These are phyloP conservation scores for Diatrype stigma DNA, from an alignment of 2,329 filamentous ascomycete species.

Conservation along the genomic window DNA sequence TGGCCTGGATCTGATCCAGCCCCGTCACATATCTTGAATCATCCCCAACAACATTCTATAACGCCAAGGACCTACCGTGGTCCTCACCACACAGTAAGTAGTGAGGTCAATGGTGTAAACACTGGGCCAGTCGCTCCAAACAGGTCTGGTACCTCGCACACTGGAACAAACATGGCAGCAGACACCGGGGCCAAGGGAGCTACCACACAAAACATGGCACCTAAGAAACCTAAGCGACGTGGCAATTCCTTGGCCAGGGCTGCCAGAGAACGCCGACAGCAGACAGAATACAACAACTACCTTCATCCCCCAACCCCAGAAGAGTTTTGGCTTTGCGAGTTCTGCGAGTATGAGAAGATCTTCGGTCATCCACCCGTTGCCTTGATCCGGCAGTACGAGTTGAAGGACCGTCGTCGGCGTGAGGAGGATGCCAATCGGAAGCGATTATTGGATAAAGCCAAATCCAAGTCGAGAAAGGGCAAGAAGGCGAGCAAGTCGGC, in stretches of 20 bases:
- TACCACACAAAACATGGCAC: conserved; percentile 31
- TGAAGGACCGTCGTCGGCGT: conserved; percentile 82
- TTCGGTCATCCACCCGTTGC: conserved; percentile 84
- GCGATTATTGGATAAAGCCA: conserved; percentile 83
- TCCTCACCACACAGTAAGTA: conserved; percentile 8
- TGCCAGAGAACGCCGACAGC: conserved; percentile 70
- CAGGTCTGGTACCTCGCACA: conserved; percentile 11
- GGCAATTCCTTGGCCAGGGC: conserved; percentile 70
- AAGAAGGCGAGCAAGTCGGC: conserved; percentile 74
- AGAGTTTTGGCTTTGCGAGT: conserved; percentile 93
- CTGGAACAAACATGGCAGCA: conserved; percentile 12
- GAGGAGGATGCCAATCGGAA: conserved; percentile 83
- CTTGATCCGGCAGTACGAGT: conserved; percentile 86
- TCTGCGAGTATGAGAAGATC: conserved; percentile 95
- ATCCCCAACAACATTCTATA: conserved; percentile 15
- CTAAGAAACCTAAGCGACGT: conserved; percentile 61
- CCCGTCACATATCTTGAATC: conserved; percentile 26
- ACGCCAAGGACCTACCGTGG: conserved; percentile 12
- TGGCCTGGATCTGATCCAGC: conserved; percentile 58
- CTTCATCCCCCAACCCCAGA: conserved; percentile 65
- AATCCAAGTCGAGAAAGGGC: conserved; percentile 85
- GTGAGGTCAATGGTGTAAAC: conserved; percentile 12
- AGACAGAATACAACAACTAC: conserved; percentile 72
- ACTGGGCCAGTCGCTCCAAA: conserved; percentile 11
- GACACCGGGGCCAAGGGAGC: conserved; percentile 36